Base-by-base conservation (phyloP, 768 basidiomycete species). In the Crepidotus variabilis region DNA sequence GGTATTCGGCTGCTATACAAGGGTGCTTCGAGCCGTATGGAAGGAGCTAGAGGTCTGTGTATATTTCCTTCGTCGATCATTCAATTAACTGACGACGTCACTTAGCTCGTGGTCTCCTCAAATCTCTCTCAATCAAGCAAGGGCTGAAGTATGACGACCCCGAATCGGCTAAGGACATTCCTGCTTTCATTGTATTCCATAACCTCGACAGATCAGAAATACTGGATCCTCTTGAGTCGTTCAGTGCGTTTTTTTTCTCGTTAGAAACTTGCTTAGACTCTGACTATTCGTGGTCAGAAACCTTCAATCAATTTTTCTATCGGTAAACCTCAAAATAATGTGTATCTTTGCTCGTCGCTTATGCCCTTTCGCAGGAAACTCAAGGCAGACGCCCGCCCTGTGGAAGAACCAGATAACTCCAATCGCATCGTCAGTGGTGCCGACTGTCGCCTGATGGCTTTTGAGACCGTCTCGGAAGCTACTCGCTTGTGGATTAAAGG, bases 401-500 rank as follows among this genome's bases (percentile, higher is more conserved):
- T 89, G 28, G 86, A 90, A 35, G 69, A 72, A 8, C 88, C 86
- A 0, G 80, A 88, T 0, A 84, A 99, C 67, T 87, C 92, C 0
- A 81, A 76, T 49, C 84, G 87, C 7, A 77, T 96, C 11, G 91
- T 98, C 55, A 89, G 87, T 56, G 86, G 84, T n/a, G 97, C 95
- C 1, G 96, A 99, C 74, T 98, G 92, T 67, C 88, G 96, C n/a
- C 80, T 97, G 58, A 94, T 98, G 88, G 84, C 88, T 1, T 99
- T 98, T 70, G 87, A 91, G 69, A 88, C 85, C 0, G 87, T 97
- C 7, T 75, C 72, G 49, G 90, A 92, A 55, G 96, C 96, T 0
- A 97, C 94, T 1, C 77, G 79, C 21, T 74, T 99, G 0, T 99
- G 96, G 96, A 96, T 98, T 73, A 98, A 98, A 66, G 96, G 96